Base-by-base conservation (phyloP, 2,329 filamentous ascomycete species). In the Nigrograna mackinnonii region DNA sequence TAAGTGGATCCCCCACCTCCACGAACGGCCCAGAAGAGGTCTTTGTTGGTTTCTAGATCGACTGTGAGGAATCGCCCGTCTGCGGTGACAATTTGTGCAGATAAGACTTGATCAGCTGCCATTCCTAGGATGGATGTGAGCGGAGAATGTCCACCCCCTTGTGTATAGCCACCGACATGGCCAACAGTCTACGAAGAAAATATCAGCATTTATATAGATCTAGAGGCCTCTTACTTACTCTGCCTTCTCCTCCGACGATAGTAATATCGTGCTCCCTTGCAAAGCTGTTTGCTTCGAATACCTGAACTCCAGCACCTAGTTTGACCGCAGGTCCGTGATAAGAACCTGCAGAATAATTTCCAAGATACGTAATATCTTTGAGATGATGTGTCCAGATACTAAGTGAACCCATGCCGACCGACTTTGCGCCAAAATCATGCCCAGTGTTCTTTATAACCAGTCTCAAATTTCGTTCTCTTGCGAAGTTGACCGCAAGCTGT, bases 81-180 rank as follows among this genome's bases (percentile, higher is more conserved):
- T 53, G 42, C 24, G 49, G 49, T 4, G 44, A 42, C 32, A n/a
- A 18, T 37, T 14, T 28, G 28, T 4, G 44, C 18, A 17, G 14
- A 48, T 4, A 59, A 21, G 2, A 60, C 49, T 14, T 57, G 42
- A 28, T 60, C 57, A 6, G 52, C 55, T 7, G 49, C 47, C 54
- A 60, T 58, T 6, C 58, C 58, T 46, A 74, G 74, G 21, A 73
- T 54, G 24, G 67, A 67, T 11, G 71, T 70, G 26, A 82, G 53
- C 6, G 77, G 77, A 12, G 72, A 75, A 57, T 82, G 77, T 0
- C 79, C 79, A 22, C 77, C 79, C 3, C 76, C 78, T 5, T 50
- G 47, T 6, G 61, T 50, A 50, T 58, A 68, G 3, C 67, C 55
- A 22, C 57, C 57, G 17, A 43, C 70, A 58, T 75, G 64, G 9